phyloP scores from a whole-genome alignment of 139 green algal genomes.

The Chlorella vulgaris region DNA sequence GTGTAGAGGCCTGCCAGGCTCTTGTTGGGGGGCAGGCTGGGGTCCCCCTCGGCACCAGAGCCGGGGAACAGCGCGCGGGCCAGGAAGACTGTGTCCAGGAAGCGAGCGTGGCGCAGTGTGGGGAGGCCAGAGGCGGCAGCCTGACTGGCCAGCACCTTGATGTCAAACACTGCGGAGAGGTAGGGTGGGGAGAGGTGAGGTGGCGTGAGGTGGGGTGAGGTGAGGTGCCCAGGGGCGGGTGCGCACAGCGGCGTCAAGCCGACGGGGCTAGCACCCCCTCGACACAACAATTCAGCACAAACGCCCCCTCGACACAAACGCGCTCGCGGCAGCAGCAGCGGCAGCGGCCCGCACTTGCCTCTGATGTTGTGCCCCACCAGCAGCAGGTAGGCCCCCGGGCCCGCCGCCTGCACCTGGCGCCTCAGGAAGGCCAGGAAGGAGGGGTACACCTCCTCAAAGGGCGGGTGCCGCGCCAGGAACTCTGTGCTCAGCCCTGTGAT shows the following conservation, averaged over 20 bases:
- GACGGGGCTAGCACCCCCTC: too few species aligned
- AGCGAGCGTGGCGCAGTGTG: slow-evolving; percentile 40
- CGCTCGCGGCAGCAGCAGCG: too few species aligned
- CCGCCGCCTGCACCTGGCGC: slow-evolving; percentile 1
- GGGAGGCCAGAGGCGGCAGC: slow-evolving; percentile 23
- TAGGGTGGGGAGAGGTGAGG: neutral
- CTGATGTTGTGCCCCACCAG: slow-evolving; percentile 49
- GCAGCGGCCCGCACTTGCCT: too few species aligned
- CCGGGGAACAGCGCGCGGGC: neutral
- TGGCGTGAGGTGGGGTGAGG: neutral
- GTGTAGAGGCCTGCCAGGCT: slow-evolving; percentile 10
- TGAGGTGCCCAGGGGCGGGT: too few species aligned
- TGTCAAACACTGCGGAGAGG: slow-evolving; percentile 32
- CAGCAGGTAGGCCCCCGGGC: slow-evolving; percentile 14
- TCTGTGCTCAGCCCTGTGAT: slow-evolving; percentile 47
- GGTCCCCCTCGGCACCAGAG: neutral
- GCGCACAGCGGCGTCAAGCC: too few species aligned
- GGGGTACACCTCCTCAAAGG: neutral
- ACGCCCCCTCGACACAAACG: too few species aligned
- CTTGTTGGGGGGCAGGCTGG: neutral
- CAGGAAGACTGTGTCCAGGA: slow-evolving; percentile 58
- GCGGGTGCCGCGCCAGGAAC: slow-evolving; percentile 6
- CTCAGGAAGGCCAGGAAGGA: slow-evolving; percentile 52
- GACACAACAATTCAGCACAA: too few species aligned
- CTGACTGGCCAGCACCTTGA: slow-evolving; percentile 43